phyloP scores from a whole-genome alignment of 768 basidiomycete species.

The Phanerochaete carnosa region DNA sequence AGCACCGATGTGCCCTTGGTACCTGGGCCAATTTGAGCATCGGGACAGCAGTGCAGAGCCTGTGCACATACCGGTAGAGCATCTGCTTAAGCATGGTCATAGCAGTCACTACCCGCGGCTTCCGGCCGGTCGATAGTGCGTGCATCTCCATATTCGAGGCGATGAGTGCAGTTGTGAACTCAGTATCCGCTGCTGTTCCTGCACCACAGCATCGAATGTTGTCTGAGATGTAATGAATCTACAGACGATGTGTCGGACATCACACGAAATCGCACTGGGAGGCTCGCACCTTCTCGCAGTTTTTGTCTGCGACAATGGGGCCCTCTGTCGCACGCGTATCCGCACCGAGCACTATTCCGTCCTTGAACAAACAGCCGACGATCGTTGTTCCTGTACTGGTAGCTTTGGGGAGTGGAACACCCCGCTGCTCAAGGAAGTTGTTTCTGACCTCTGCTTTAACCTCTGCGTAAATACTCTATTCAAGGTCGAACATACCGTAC shows the following conservation, averaged over 20 bases:
- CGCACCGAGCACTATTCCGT: constrained; percentile 92
- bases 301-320: constrained; percentile 96
- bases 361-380: constrained; percentile 91
- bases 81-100: constrained; percentile 99
- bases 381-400: constrained; percentile 97
- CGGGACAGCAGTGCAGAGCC: not conserved
- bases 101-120: constrained; percentile 92
- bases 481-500: constrained; percentile 44
- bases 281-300: constrained; percentile 90
- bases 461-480: not conserved
- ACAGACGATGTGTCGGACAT: not conserved
- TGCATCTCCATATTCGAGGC: constrained; percentile 96
- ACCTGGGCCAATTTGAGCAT: constrained; percentile 38
- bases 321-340: constrained; percentile 97
- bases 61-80: constrained; percentile 71
- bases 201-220: constrained; percentile 97
- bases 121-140: constrained; percentile 83
- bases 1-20: constrained; percentile 93
- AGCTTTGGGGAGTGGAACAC: constrained; percentile 73
- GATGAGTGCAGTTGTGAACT: constrained; percentile 92
- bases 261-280: not conserved
- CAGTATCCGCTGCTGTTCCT: constrained; percentile 98
- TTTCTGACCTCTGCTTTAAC: constrained; percentile 44
- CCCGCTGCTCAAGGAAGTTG: constrained; percentile 65
- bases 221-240: constrained; percentile 98